These are phyloP conservation scores for Tanacetum coccineum DNA, from an alignment of 129 eudicot genomes.

Conservation along the genomic window DNA sequence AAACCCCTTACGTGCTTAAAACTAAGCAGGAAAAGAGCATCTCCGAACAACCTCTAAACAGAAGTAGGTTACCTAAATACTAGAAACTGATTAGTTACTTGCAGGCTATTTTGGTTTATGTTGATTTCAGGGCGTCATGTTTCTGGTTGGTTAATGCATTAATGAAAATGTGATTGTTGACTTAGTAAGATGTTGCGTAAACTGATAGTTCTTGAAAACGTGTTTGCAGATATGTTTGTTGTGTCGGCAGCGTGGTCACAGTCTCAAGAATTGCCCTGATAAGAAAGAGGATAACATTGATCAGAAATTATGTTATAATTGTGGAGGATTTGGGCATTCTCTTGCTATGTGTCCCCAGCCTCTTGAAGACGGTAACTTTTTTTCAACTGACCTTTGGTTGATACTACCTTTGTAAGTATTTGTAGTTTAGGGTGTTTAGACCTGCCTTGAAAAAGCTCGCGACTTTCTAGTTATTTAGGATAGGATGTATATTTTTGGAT, in stretches of 20 bases:
- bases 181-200: background rate
- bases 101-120: constrained; percentile 1
- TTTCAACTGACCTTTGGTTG: background rate
- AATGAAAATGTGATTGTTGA: background rate
- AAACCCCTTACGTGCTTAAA: too few relatives aligned
- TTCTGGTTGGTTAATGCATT: too few relatives aligned
- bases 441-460: too few relatives aligned
- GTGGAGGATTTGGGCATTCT: constrained; percentile 82
- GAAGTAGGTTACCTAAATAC: background rate
- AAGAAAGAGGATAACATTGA: constrained; percentile 55
- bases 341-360: constrained; percentile 68
- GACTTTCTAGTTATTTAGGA: too few relatives aligned
- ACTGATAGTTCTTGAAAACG: constrained; percentile 8
- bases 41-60: background rate
- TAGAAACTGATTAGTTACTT: background rate
- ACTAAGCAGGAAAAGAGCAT: background rate
- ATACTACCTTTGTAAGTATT: background rate
- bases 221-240: constrained; percentile 71
- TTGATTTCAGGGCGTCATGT: background rate
- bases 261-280: constrained; percentile 80
- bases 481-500: too few relatives aligned
- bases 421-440: too few relatives aligned
- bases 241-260: constrained; percentile 91
- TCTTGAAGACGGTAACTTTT: constrained; percentile 70
- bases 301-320: constrained; percentile 79